A percentile compares a stretch with the other conserved stretches of the same genome.
Conservation (phyloP, 345 rosid genomes). For the Populus pruinosa region DNA sequence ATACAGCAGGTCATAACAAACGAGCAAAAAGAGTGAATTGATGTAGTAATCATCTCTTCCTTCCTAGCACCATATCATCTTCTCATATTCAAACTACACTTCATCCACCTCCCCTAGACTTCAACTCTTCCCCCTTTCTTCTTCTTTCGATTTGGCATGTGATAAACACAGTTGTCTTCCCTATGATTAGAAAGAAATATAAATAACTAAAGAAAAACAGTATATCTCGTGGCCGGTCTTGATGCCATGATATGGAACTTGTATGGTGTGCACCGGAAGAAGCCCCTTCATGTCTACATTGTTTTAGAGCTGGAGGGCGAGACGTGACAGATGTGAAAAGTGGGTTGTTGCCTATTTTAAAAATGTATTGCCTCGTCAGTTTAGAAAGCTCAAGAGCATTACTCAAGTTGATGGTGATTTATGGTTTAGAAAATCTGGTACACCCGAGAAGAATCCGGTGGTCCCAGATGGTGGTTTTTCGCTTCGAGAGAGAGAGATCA, state of each 20-base stretch:
- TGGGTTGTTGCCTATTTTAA: conserved; percentile 26
- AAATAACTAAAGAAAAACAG: too few species aligned
- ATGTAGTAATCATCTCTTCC: too few species aligned
- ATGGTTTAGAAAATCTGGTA: conserved; percentile 23
- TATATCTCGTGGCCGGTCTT: conserved; percentile 4
- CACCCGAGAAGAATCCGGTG: conserved; percentile 34
- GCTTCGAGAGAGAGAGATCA: conserved; percentile 39
- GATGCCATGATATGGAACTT: conserved; percentile 14
- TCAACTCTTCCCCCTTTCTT: too few species aligned
- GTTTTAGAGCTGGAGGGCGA: conserved; percentile 37
- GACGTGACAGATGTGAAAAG: conserved; percentile 24
- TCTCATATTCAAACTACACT: too few species aligned
- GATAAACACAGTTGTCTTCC: too few species aligned
- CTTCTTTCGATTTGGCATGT: too few species aligned
- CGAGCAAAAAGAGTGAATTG: too few species aligned
- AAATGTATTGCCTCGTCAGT: conserved; percentile 43
- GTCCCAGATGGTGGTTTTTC: conserved; percentile 31
- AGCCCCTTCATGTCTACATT: conserved; percentile 32
- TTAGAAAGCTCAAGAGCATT: conserved; percentile 38
- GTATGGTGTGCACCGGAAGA: conserved; percentile 13
- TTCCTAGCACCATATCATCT: too few species aligned
- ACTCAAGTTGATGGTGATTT: conserved; percentile 37
- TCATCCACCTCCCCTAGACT: too few species aligned
- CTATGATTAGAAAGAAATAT: too few species aligned
- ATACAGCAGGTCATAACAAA: too few species aligned